Base-by-base conservation (phyloP, 176 grass and related monocot genomes). In the Triticum timopheevii region DNA sequence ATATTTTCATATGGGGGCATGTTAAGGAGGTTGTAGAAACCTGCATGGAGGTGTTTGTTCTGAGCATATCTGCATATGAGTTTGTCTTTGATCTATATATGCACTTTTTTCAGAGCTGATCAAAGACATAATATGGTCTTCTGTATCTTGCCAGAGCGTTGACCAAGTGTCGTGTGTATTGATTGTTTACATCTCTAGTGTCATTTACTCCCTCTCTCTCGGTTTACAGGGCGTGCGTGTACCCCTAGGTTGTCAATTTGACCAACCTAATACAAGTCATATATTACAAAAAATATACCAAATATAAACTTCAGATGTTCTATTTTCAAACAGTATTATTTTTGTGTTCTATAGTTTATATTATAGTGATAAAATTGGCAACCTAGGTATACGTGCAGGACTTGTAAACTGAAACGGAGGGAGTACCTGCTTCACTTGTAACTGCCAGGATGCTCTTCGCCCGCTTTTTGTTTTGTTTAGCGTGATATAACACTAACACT, bases 371-470 rank as follows among this genome's bases (percentile, higher is more conserved):
- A 30, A 30, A 30, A 30, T 30, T 30, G 28, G 28, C 28, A 30
- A 30, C 28, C 28, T 30, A 30, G 28, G 28, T 30, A 30, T 30
- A 30, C 28, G 2, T 30, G 28, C 28, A 30, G 28, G 28, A 30
- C 28, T 30, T 30, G 28, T 30, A 30, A 30, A 30, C 28, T 30
- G 28, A 30, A 30, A 30, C 28, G 28, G 28, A 30, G 28, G 28
- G 28, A 30, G 28, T 30, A 30, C 3, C 40, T 28, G 23, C 95
- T 92, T 93, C 88, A 19, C 83, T 90, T 78, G 95, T 93, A 76
- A 76, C 45, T 76, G 45, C 15, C 13, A 76, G 13, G 24, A 42
- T 52, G 25, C 44, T 76, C 73, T 30, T 75, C 13, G 45, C 25
- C 3, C 4, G 52, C 78, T 24, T 4, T 15, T 71, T 73, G 69